phyloP scores from a whole-genome alignment of 2,329 filamentous ascomycete genomes.

The Fusarium setosum region DNA sequence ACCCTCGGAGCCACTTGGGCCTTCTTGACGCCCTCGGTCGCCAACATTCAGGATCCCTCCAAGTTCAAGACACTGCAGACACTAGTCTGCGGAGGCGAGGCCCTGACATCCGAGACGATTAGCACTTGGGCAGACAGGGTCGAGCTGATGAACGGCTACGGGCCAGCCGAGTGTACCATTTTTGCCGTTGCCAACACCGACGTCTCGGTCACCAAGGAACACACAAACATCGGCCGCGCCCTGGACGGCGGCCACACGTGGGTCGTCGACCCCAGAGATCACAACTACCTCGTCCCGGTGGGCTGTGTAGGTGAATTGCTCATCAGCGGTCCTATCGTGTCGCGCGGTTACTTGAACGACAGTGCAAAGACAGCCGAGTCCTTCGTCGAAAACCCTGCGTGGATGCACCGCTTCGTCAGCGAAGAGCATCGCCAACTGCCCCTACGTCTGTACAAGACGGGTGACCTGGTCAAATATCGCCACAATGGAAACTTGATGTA shows the following conservation, averaged over 20 bases:
- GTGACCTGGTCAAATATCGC: slow-evolving; percentile 57
- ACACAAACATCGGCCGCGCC: slow-evolving; percentile 16
- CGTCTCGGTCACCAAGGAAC: not conserved
- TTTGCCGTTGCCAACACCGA: slow-evolving; percentile 19
- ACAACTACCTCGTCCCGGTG: slow-evolving; percentile 23
- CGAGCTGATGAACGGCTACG: slow-evolving; percentile 38
- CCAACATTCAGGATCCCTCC: slow-evolving; percentile 34
- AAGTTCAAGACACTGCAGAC: slow-evolving; percentile 23
- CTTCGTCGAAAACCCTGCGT: slow-evolving; percentile 7
- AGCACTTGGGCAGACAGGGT: slow-evolving; percentile 29
- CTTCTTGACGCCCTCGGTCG: slow-evolving; percentile 40
- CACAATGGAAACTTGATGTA: slow-evolving; percentile 54
- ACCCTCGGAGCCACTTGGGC: slow-evolving; percentile 27
- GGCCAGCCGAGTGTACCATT: slow-evolving; percentile 34
- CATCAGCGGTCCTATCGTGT: slow-evolving; percentile 29
- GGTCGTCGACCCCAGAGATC: slow-evolving; percentile 33
- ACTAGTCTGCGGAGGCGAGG: slow-evolving; percentile 36
- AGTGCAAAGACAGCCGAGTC: not conserved
- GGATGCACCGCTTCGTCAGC: not conserved
- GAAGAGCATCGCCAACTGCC: not conserved
- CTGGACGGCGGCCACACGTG: slow-evolving; percentile 16
- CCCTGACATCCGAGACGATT: slow-evolving; percentile 25
- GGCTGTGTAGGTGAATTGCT: slow-evolving; percentile 35
- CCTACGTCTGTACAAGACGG: slow-evolving; percentile 55
- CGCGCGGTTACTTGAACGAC: slow-evolving; percentile 23